Evolutionary conservation across 169 alveolate genomes (phyloP).

Genomic region (Cyclospora cayetanensis): DNA sequence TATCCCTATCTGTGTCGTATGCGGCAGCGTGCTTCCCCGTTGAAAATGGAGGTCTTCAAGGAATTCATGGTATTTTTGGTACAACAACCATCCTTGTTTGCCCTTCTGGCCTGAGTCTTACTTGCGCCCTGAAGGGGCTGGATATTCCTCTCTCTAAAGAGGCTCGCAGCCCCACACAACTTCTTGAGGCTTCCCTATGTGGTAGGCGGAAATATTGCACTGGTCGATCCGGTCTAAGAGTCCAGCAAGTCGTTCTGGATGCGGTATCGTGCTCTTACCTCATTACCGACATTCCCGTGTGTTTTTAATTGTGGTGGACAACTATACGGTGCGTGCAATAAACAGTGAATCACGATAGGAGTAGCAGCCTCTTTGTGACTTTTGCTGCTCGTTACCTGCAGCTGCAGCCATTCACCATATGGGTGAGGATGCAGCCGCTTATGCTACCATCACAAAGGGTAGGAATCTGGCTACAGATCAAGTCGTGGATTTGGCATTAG

Average conservation of each 20-base stretch:
- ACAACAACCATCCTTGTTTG: constrained; percentile 1
- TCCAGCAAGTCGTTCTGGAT: too few relatives aligned
- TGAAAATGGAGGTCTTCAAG: background rate
- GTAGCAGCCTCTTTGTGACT: too few relatives aligned
- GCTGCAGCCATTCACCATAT: constrained; percentile 9
- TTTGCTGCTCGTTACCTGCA: too few relatives aligned
- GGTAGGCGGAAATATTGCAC: background rate
- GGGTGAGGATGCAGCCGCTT: constrained; percentile 53
- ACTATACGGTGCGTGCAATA: too few relatives aligned
- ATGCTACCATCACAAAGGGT: background rate
- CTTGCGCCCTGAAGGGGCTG: constrained; percentile 22
- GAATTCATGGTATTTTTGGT: constrained; percentile 35
- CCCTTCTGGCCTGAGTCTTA: background rate
- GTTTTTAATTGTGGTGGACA: too few relatives aligned
- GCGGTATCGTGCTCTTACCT: too few relatives aligned
- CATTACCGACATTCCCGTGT: too few relatives aligned
- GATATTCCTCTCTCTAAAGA: background rate
- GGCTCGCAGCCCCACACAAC: background rate
- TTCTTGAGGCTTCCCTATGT: background rate
- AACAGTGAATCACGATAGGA: too few relatives aligned
- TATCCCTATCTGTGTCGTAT: background rate
- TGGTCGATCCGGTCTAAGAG: too few relatives aligned
- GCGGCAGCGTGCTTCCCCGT: constrained; percentile 36
- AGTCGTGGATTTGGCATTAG: constrained; percentile 9
- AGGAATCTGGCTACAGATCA: background rate